Evolutionary conservation across 2,329 filamentous ascomycete species (phyloP).

Genomic region (Penicillium sumatraense): DNA sequence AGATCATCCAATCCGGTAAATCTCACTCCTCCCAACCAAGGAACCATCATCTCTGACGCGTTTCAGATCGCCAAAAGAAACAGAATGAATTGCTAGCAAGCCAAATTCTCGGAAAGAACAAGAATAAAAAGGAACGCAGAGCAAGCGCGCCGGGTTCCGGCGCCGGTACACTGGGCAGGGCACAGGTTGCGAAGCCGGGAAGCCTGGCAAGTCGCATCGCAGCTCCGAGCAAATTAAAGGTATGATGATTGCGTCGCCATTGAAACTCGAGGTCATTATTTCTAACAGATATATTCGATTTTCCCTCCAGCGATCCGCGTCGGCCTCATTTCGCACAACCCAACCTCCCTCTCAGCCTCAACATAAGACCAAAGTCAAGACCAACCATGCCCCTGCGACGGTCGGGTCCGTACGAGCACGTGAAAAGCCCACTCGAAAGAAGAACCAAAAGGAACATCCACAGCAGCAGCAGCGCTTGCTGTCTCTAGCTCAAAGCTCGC

Average conservation of each 20-base stretch:
- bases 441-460: slow-evolving; percentile 36
- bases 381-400: slow-evolving; percentile 41
- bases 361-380: slow-evolving; percentile 32
- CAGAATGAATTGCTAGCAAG: slow-evolving; percentile 63
- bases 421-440: slow-evolving; percentile 23
- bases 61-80: slow-evolving; percentile 56
- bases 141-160: slow-evolving; percentile 52
- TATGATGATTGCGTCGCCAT: slow-evolving; percentile 21
- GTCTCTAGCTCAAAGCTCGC: slow-evolving; percentile 35
- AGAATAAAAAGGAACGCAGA: slow-evolving; percentile 41
- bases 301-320: slow-evolving; percentile 44
- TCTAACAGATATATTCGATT: background rate
- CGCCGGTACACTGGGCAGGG: slow-evolving; percentile 36
- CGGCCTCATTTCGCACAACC: slow-evolving; percentile 43
- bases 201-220: slow-evolving; percentile 64
- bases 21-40: slow-evolving; percentile 5
- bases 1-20: slow-evolving; percentile 57
- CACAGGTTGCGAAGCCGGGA: slow-evolving; percentile 48
- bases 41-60: slow-evolving; percentile 14
- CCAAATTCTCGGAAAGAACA: slow-evolving; percentile 60
- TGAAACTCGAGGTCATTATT: too few relatives aligned
- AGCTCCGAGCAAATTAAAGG: slow-evolving; percentile 54
- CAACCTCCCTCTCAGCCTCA: slow-evolving; percentile 43
- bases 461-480: slow-evolving; percentile 41
- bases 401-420: slow-evolving; percentile 25